Conservation (phyloP, 139 green algal genomes). For the Picochlorum sp. region DNA sequence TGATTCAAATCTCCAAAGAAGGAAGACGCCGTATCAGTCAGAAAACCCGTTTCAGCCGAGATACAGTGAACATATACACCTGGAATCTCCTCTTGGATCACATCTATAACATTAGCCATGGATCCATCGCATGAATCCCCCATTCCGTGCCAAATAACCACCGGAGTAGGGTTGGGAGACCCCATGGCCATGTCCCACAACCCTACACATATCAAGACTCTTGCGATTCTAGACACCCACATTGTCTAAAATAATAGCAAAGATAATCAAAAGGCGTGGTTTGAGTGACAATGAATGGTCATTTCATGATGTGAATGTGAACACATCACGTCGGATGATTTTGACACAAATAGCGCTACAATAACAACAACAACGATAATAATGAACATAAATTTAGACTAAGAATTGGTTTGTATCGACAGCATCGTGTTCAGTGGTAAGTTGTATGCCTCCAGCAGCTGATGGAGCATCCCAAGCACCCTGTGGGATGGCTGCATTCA, state of each 20-base stretch:
- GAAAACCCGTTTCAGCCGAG: slow-evolving; percentile 29
- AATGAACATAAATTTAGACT: background rate
- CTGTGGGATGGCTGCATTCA: slow-evolving; percentile 5
- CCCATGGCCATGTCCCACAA: no score
- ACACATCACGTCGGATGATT: no score
- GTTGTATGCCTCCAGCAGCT: background rate
- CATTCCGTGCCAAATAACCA: slow-evolving; percentile 60
- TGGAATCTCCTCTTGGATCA: slow-evolving; percentile 27
- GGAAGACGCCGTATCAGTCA: slow-evolving; percentile 29
- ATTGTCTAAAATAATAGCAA: no score
- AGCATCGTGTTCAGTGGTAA: no score
- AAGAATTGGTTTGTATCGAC: background rate
- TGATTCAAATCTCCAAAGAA: slow-evolving; percentile 70
- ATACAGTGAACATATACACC: slow-evolving; percentile 72
- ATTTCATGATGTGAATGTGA: no score
- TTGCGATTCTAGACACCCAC: no score
- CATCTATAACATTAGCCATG: slow-evolving; percentile 45
- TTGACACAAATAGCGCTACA: no score
- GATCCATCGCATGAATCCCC: slow-evolving; percentile 51
- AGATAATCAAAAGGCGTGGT: no score
- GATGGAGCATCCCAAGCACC: background rate
- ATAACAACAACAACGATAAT: no score
- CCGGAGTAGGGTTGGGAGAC: no score
- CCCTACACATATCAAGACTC: no score
- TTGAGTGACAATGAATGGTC: no score